Evolutionary conservation across 768 basidiomycete species (phyloP).

Genomic region (Rhizopogon vinicolor): DNA sequence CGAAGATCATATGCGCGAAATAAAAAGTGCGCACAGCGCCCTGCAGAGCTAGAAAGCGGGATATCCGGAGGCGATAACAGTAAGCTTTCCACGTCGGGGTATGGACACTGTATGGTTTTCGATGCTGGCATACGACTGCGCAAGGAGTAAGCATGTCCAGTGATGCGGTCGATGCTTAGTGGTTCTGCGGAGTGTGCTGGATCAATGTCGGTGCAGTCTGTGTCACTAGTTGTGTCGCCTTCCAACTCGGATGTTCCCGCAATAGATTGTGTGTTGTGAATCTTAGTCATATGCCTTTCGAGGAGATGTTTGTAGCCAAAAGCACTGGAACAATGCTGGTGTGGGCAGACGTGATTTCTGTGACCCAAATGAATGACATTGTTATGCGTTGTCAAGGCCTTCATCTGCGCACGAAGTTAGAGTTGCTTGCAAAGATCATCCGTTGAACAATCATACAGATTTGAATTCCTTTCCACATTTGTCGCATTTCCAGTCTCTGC

Average conservation of each 20-base stretch:
- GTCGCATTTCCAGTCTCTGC: conserved; percentile 76
- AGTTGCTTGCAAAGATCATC: background rate
- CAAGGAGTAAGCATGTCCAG: conserved; percentile 57
- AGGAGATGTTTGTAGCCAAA: conserved; percentile 88
- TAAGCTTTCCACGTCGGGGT: conserved; percentile 44
- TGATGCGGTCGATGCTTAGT: conserved; percentile 41
- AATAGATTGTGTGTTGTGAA: conserved; percentile 28
- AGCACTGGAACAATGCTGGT: conserved; percentile 51
- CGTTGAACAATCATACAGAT: conserved; percentile 47
- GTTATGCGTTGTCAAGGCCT: conserved; percentile 64
- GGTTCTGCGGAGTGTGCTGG: conserved; percentile 3
- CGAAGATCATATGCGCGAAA: conserved; percentile 83
- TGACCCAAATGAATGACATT: conserved; percentile 70
- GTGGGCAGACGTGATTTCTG: conserved; percentile 67
- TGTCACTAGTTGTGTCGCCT: conserved; percentile 29
- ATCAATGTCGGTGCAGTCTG: conserved; percentile 17
- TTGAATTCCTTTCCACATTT: conserved; percentile 83
- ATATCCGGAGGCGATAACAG: conserved; percentile 4
- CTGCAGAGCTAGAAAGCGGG: conserved; percentile 9
- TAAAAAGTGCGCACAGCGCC: conserved; percentile 64
- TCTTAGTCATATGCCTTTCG: conserved; percentile 63
- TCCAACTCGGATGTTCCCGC: conserved; percentile 16
- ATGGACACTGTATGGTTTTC: conserved; percentile 53
- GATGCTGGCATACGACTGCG: conserved; percentile 33
- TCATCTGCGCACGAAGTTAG: conserved; percentile 50